Evolutionary conservation across 306 rosid genomes (phyloP).

Genomic region (Macrotyloma uniflorum): DNA sequence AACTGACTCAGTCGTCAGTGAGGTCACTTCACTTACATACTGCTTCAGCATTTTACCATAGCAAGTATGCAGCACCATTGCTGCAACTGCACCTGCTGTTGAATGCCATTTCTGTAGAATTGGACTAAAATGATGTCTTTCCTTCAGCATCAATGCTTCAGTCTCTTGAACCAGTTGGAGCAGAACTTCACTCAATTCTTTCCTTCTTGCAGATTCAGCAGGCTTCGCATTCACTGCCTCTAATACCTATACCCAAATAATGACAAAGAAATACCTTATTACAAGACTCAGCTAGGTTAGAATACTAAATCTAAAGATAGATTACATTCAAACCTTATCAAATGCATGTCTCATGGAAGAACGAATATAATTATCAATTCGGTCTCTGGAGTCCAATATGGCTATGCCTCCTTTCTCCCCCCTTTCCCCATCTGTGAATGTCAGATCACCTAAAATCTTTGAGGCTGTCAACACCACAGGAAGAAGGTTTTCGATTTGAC

Average conservation of each 20-base stretch:
- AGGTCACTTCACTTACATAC: conserved; percentile 53
- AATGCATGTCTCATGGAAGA: conserved; percentile 64
- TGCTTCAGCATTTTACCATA: conserved; percentile 69
- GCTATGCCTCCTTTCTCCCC: conserved; percentile 43
- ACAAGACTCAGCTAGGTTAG: not conserved
- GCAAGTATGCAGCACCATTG: conserved; percentile 66
- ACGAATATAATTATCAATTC: conserved; percentile 73
- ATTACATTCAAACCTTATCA: conserved; percentile 53
- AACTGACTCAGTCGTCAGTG: conserved; percentile 61
- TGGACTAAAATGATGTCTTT: conserved; percentile 78
- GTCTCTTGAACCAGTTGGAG: conserved; percentile 71
- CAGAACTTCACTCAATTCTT: conserved; percentile 55
- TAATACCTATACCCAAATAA: conserved; percentile 45
- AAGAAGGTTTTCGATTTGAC: conserved; percentile 76
- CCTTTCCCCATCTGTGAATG: conserved; percentile 55
- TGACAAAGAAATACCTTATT: not conserved
- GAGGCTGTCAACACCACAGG: conserved; percentile 67
- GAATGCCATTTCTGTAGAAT: conserved; percentile 78
- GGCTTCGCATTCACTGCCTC: conserved; percentile 52
- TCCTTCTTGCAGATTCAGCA: conserved; percentile 36
- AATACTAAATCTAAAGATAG: not conserved
- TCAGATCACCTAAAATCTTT: conserved; percentile 66
- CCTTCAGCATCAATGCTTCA: conserved; percentile 67
- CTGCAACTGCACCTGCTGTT: conserved; percentile 80
- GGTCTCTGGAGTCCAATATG: conserved; percentile 57